phyloP scores from a whole-genome alignment of 805 yeast species.

The Cyberlindnera suaveolens region DNA sequence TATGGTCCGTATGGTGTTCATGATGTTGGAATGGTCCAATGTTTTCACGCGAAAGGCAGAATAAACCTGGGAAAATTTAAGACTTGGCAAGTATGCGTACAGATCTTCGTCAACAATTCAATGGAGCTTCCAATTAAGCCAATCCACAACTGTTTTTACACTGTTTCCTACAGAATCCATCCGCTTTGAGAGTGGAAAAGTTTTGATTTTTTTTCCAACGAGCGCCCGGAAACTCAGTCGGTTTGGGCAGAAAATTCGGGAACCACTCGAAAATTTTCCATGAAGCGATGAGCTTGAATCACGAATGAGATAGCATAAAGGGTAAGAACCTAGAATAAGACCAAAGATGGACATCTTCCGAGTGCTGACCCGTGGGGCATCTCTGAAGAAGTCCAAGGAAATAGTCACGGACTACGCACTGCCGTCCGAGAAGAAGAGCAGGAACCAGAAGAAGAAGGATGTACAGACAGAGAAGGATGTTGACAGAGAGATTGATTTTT shows the following conservation, averaged over 20 bases:
- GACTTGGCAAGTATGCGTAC: too few species aligned
- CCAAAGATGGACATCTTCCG: constrained; percentile 77
- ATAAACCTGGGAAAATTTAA: too few species aligned
- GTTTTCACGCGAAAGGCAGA: too few species aligned
- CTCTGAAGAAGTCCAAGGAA: constrained; percentile 49
- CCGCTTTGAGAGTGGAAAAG: too few species aligned
- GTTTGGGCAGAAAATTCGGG: too few species aligned
- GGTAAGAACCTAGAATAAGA: background rate
- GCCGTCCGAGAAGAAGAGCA: constrained; percentile 24
- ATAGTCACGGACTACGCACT: constrained; percentile 22
- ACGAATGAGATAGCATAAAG: background rate
- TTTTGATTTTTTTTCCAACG: too few species aligned
- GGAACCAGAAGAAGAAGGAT: constrained; percentile 27
- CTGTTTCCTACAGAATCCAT: too few species aligned
- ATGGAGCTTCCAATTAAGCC: too few species aligned
- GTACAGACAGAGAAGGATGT: constrained; percentile 42
- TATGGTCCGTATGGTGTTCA: constrained; percentile 9
- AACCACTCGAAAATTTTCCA: too few species aligned
- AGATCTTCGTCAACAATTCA: too few species aligned
- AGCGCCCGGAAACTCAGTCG: too few species aligned
- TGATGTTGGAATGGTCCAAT: background rate
- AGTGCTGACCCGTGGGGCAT: constrained; percentile 81
- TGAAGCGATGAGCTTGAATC: background rate
- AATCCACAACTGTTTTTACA: too few species aligned
- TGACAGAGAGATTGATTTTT: constrained; percentile 77